Evolutionary conservation across 192 early-diverging fungal species (phyloP), one percentile per base, ranked within the genome.

Genomic region (Thoreauomyces humboldtii): DNA sequence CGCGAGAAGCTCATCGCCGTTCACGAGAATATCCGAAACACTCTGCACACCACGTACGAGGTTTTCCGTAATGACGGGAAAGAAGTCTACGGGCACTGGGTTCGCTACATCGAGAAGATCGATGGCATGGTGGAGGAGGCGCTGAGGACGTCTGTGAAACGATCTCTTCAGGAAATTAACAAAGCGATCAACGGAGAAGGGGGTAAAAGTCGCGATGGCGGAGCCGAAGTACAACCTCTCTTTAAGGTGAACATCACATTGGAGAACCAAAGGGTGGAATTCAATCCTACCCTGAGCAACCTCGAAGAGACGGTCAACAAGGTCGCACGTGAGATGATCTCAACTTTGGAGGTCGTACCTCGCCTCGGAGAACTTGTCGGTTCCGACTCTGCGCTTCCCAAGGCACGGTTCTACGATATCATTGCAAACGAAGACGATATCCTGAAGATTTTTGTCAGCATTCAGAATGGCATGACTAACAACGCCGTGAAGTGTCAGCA

Each of bases 111-210:
- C 32, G 70, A 84, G 38, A 77, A 77, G 36, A 77, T 84, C 52
- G 84, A 86, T 61, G 57, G 43, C 9, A 62, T 61, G 44, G 78
- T 86, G 1, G 84, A 86, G 53, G 81, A 86, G 21, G 74, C 84
- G 14, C 38, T 84, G 44, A 45, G 84, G 19, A 47, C 44, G 2
- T 53, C 84, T 14, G 83, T 86, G 7, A 81, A 80, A 47, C 41
- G 78, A 15, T 82, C 79, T 12, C 60, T 86, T 34, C 80, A 73
- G 21, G 84, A 86, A 59, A 75, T 86, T 22, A 59, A 75, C 21
- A 85, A 86, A 61, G 75, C 84, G 9, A 83, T 86, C 35, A 86
- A 86, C 60, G 84, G 84, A n/a, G 84, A 86, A 41, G n/a, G n/a
- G n/a, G 75, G 76, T 9, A 86, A 86, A 56, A 81, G 71, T 37